Base-by-base conservation (phyloP, 2,329 filamentous ascomycete genomes). In the Clarireedia homoeocarpa region DNA sequence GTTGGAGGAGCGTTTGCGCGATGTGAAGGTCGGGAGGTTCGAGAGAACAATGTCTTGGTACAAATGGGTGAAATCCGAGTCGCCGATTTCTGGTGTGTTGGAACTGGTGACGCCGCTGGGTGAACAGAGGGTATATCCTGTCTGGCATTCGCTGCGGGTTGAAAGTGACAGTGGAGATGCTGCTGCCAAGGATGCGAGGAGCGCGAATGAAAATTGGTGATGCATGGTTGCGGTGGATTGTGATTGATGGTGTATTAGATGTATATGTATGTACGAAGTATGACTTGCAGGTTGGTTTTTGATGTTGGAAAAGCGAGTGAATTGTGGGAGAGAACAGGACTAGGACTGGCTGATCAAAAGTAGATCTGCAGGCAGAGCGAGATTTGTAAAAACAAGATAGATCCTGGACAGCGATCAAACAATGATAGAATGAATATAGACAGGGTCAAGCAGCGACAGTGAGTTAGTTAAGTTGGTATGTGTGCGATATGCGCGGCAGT, bases 11-110 rank as follows among this genome's bases (percentile, higher is more conserved):
- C 34, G 36, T 5, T 17, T 34, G 44, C 60, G 58, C 3, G 27
- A 30, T 47, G 62, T 66, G 56, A 36, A 48, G 9, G 61, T 40
- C 34, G 69, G 62, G 44, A 71, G 60, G 42, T 62, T 58, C 4
- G 69, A 71, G 30, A 61, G 51, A 20, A 71, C 58, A 10, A 71
- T 62, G 46, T 69, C 63, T 42, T 61, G 53, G 57, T 68, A 71
- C 34, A 72, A 63, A 40, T 61, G 60, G 40, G 60, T 56, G 56
- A 71, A 66, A 6, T 63, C 65, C 9, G 62, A 48, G 48, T 46
- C 56, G 23, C 66, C 65, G 45, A 71, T 66, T 34, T 63, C 61
- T 17, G 69, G 69, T 15, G 63, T 57, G 23, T 57, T 61, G 2
- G 55, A 51, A 12, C 56, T 62, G 34, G 63, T 65, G 17, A 67